Conservation (phyloP, 306 rosid genomes). For the Carpinus fangiana region DNA sequence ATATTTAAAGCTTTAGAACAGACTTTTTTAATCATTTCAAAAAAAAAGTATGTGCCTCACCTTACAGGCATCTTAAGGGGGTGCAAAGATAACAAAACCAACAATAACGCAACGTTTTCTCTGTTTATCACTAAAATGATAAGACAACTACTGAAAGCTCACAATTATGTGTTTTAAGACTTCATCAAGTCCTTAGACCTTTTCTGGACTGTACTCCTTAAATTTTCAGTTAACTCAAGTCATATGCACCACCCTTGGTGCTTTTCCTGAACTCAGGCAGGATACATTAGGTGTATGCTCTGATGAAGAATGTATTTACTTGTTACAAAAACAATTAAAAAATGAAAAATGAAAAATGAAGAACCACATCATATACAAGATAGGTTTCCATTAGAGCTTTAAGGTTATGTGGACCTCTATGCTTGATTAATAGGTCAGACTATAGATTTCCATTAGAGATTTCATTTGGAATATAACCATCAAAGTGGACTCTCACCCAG, state of each 20-base stretch:
- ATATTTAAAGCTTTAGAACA: slow-evolving; percentile 8
- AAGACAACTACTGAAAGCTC: not conserved
- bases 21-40: not conserved
- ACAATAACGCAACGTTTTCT: too few relatives aligned
- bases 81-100: too few relatives aligned
- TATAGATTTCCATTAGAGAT: too few relatives aligned
- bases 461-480: too few relatives aligned
- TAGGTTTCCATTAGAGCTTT: too few relatives aligned
- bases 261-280: not conserved
- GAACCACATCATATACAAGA: too few relatives aligned
- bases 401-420: too few relatives aligned
- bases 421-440: too few relatives aligned
- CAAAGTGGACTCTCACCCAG: too few relatives aligned
- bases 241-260: not conserved
- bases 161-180: not conserved
- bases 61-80: not conserved
- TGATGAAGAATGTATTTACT: too few relatives aligned
- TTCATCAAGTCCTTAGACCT: not conserved
- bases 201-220: not conserved
- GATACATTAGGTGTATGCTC: not conserved
- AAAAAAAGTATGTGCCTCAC: not conserved
- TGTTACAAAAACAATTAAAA: too few relatives aligned
- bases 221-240: not conserved
- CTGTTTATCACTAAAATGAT: not conserved
- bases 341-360: too few relatives aligned